Base-by-base conservation (phyloP, 768 basidiomycete species). In the Panus rudis region DNA sequence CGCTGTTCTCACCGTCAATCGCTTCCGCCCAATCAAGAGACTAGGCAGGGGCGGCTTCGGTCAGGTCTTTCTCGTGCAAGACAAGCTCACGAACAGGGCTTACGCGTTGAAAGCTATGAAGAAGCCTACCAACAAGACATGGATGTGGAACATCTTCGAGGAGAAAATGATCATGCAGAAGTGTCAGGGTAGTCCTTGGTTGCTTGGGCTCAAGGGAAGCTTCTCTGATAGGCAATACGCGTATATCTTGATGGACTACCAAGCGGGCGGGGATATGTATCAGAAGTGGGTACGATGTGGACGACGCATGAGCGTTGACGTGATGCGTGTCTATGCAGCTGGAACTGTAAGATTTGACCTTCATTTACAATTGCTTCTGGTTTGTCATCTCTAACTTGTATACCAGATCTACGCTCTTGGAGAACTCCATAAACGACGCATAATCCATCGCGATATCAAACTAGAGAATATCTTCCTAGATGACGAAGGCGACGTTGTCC, bases 381-480 rank as follows among this genome's bases (percentile, higher is more conserved):
- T n/a, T n/a, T n/a, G n/a, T n/a, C n/a, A n/a, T n/a, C n/a, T n/a
- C n/a, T n/a, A n/a, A n/a, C n/a, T n/a, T n/a, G n/a, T n/a, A 23
- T 37, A 33, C 12, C 21, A 46, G 45, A 40, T 46, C 19, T 28
- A 40, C 28, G 45, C 45, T 7, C n/a, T 46, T 19, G 38, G 41
- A n/a, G 26, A 21, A 23, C 26, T 46, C 11, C 45, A 46, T 19
- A 19, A 5, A 8, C 30, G 8, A 3, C n/a, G 37, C 6, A 26
- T 46, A 14, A 46, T 46, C 21, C 45, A 46, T 23, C 45, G 45
- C 39, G 45, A 46, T 25, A 24, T 46, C 45, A 46, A 46, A 28
- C 45, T 33, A 6, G 39, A 34, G 13, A 42, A 42, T 22, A n/a
- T 42, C 10, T 31, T 42, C 14, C 16, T 42, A 19, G 41, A 42